Evolutionary conservation across 768 basidiomycete genomes (phyloP).

Genomic region (Lentinula aciculospora): DNA sequence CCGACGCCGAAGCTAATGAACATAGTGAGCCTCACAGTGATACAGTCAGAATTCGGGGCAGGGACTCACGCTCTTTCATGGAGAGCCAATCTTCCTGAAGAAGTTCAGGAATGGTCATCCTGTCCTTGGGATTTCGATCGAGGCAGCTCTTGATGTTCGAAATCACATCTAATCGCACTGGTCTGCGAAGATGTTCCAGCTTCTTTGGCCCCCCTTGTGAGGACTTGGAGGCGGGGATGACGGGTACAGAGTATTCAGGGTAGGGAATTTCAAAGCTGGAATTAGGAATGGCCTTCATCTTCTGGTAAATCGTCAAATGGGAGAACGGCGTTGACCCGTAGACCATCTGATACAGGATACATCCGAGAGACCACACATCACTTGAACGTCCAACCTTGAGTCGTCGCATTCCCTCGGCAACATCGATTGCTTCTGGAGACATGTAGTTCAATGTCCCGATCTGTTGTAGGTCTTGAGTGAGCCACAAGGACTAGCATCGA

Average conservation of each 20-base stretch:
- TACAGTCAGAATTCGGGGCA: neutral
- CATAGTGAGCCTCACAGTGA: neutral
- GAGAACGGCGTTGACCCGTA: constrained; percentile 94
- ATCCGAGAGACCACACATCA: constrained; percentile 97
- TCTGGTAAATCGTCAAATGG: constrained; percentile 74
- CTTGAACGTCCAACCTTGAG: constrained; percentile 94
- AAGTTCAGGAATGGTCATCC: constrained; percentile 85
- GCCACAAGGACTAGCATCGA: neutral
- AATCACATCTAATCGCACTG: constrained; percentile 74
- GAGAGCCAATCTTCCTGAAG: constrained; percentile 77
- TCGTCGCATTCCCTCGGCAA: constrained; percentile 79
- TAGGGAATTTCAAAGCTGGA: constrained; percentile 73
- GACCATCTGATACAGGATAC: constrained; percentile 98
- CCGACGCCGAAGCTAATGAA: constrained; percentile 16
- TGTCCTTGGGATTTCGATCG: constrained; percentile 69
- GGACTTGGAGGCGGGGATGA: constrained; percentile 37
- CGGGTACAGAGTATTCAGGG: constrained; percentile 61
- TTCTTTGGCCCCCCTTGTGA: constrained; percentile 32
- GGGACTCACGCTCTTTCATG: constrained; percentile 50
- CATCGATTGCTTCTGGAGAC: constrained; percentile 95
- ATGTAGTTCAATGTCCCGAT: constrained; percentile 98
- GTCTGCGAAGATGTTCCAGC: constrained; percentile 63
- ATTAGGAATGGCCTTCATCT: constrained; percentile 94
- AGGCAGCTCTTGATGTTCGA: constrained; percentile 80
- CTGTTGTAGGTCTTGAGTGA: constrained; percentile 28